These are phyloP conservation scores for Huntiella omanensis DNA, from an alignment of 2,329 filamentous ascomycete genomes.

Conservation along the genomic window DNA sequence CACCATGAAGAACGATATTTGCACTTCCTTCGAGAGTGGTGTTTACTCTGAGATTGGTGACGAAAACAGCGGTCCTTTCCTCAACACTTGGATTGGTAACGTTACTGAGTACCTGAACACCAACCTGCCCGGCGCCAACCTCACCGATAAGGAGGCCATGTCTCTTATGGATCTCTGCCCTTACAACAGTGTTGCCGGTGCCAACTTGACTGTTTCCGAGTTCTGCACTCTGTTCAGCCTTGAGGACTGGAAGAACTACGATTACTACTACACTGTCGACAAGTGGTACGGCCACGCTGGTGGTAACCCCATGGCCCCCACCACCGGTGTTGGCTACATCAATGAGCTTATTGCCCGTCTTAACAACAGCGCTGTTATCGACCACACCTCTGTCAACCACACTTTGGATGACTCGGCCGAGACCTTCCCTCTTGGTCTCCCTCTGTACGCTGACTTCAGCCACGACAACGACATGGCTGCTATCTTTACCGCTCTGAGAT, in stretches of 20 bases:
- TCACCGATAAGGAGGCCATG: constrained; percentile 44
- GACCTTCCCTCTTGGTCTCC: constrained; percentile 54
- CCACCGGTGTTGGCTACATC: constrained; percentile 71
- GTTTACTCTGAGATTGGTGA: constrained; percentile 27
- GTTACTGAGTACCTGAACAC: constrained; percentile 53
- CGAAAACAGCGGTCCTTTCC: constrained; percentile 37
- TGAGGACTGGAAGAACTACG: constrained; percentile 58
- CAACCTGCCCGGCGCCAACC: constrained; percentile 46
- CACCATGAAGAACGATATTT: constrained; percentile 58
- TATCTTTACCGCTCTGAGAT: constrained; percentile 56
- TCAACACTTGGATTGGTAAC: constrained; percentile 41
- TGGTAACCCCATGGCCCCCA: constrained; percentile 61
- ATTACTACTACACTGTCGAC: constrained; percentile 60
- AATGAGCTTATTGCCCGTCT: constrained; percentile 77
- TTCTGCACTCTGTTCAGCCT: constrained; percentile 63
- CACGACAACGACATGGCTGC: constrained; percentile 78
- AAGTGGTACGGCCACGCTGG: constrained; percentile 73
- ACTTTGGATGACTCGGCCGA: constrained; percentile 49
- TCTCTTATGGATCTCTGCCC: constrained; percentile 79
- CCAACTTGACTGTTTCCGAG: constrained; percentile 33
- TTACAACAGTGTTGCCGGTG: constrained; percentile 56
- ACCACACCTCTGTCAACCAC: constrained; percentile 57
- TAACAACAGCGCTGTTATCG: constrained; percentile 46
- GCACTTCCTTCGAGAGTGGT: constrained; percentile 49
- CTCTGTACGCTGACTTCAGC: constrained; percentile 73